phyloP scores from a whole-genome alignment of 2,329 filamentous ascomycete species.

The Colletotrichum tropicale region DNA sequence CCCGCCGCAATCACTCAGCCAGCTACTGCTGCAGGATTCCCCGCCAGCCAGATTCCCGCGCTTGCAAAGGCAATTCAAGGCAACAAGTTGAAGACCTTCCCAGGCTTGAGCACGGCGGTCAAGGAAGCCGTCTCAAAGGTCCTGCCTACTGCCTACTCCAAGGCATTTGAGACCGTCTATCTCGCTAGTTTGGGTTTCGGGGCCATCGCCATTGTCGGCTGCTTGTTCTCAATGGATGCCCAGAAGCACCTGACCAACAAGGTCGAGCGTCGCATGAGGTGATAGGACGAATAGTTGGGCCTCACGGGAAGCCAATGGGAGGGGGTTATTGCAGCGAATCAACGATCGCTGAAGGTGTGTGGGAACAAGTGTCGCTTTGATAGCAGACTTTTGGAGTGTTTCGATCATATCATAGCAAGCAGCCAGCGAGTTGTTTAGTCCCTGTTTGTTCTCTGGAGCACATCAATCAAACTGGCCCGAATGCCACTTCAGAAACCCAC shows the following conservation, averaged over 20 bases:
- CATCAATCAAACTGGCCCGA: not conserved
- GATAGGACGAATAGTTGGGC: not conserved
- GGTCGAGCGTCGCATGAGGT: slow-evolving; percentile 37
- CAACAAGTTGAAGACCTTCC: slow-evolving; percentile 35
- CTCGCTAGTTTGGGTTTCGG: slow-evolving; percentile 41
- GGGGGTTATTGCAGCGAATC: not conserved
- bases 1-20: slow-evolving; percentile 34
- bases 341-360: not conserved
- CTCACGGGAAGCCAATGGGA: too few relatives aligned
- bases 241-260: slow-evolving; percentile 35
- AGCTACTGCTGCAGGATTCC: slow-evolving; percentile 39
- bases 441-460: not conserved
- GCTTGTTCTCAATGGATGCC: slow-evolving; percentile 38
- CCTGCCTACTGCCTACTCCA: slow-evolving; percentile 37
- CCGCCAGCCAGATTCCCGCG: slow-evolving; percentile 29
- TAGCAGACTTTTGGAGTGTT: not conserved
- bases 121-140: slow-evolving; percentile 32
- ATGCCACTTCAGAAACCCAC: not conserved
- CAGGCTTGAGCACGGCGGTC: slow-evolving; percentile 34
- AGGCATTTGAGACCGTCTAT: slow-evolving; percentile 45
- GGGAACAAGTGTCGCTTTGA: not conserved
- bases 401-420: not conserved
- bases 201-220: slow-evolving; percentile 39
- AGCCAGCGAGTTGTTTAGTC: not conserved
- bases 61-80: slow-evolving; percentile 36